Conservation (phyloP, 108 stramenopile genomes). For the Cyclotella choctawhatcheeana region DNA sequence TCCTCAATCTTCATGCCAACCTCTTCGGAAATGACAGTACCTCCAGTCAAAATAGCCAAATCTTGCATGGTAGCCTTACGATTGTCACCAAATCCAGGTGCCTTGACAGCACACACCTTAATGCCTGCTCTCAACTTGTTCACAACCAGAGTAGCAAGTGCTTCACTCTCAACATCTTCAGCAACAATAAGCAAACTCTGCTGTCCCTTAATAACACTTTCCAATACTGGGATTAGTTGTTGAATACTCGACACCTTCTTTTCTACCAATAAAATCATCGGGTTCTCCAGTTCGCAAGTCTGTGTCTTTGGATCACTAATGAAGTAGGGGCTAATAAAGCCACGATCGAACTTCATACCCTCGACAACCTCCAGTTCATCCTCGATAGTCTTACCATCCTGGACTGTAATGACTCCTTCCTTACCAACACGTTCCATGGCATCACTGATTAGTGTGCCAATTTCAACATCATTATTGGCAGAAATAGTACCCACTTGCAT, state of each 20-base stretch:
- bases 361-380: conserved; percentile 99
- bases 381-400: conserved; percentile 99
- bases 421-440: conserved; percentile 99
- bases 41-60: conserved; percentile 98
- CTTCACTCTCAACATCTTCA: conserved; percentile 99
- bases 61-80: conserved; percentile 99
- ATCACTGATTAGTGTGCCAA: conserved; percentile 94
- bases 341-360: conserved; percentile 99
- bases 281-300: conserved; percentile 95
- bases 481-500: conserved; percentile 99
- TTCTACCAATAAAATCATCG: conserved; percentile 96
- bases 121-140: conserved; percentile 99
- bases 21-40: conserved; percentile 97
- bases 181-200: conserved; percentile 96
- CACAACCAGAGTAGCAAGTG: conserved; percentile 98
- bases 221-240: conserved; percentile 95
- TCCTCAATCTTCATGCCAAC: conserved; percentile 98
- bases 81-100: conserved; percentile 99
- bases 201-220: conserved; percentile 93
- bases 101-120: conserved; percentile 99
- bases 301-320: conserved; percentile 99
- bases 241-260: conserved; percentile 98
- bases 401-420: conserved; percentile 99
- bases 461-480: conserved; percentile 96
- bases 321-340: conserved; percentile 99